Evolutionary conservation across 805 yeast genomes (phyloP), one percentile per base, ranked within the genome.

Genomic region (Metschnikowia kofuensis): DNA sequence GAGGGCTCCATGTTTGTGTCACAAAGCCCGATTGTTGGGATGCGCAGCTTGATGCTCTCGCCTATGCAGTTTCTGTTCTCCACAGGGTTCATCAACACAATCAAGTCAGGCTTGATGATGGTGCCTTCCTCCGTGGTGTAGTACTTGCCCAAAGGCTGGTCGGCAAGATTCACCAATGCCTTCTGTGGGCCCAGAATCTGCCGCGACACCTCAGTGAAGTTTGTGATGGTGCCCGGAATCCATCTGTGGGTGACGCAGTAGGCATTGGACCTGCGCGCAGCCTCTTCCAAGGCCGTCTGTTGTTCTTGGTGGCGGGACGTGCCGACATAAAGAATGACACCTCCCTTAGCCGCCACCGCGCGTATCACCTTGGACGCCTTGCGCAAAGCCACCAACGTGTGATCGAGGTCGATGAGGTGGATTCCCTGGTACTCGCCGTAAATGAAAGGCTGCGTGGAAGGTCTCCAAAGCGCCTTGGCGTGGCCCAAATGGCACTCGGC

Each of bases 401-500:
- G 84, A 57, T 92, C 92, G 57, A 91, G 74, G 66, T 92, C 96
- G 57, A 94, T 91, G 45, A 94, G 80, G 66, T 90, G 96, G 49
- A 94, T 77, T n/a, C 90, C 96, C 52, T 89, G 84, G 60, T 94
- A 89, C 54, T 80, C 85, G 47, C 98, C 99, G 62, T 85, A 85
- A 40, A 92, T 78, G 65, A 77, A 94, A 10, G 95, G 91, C 67
- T 90, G 92, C 44, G 91, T 88, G 28, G 86, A 78, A 9, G 90
- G 83, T 58, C 95, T 82, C 81, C 84, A 86, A 52, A 85, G 73
- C 3, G 85, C 74, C 34, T 82, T 85, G n/a, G 96, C 79, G 59
- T 92, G 97, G 29, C 99, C 99, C 57, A 94, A 73, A 67, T 94
- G 99, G 40, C 92, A 92, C 45, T 97, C 97, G 0, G 97, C 89